Evolutionary conservation across 305 asterid species (phyloP).

Genomic region (Galium porrigens): DNA sequence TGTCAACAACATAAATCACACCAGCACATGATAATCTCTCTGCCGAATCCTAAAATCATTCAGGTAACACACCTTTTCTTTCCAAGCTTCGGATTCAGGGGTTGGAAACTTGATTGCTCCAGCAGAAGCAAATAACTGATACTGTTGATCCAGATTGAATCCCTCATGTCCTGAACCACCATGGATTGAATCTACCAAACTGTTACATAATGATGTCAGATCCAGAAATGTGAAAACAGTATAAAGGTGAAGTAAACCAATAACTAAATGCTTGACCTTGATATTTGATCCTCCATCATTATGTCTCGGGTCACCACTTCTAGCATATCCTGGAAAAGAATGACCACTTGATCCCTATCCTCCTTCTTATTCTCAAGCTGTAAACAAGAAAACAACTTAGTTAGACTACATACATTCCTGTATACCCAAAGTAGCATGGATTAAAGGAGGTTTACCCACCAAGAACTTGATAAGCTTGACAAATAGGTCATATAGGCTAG

Average conservation of each 20-base stretch:
- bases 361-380: slow-evolving; percentile 83
- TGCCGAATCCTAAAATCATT: not conserved
- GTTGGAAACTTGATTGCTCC: slow-evolving; percentile 91
- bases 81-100: slow-evolving; percentile 95
- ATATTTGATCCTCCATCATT: slow-evolving; percentile 82
- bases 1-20: not conserved
- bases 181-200: slow-evolving; percentile 77
- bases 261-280: slow-evolving; percentile 38
- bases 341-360: slow-evolving; percentile 93
- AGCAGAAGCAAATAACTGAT: slow-evolving; percentile 95
- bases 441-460: slow-evolving; percentile 32
- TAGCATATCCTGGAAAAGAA: slow-evolving; percentile 98
- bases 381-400: slow-evolving; percentile 16
- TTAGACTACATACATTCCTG: not conserved
- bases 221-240: slow-evolving; percentile 14
- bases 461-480: slow-evolving; percentile 80
- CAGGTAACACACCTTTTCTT: slow-evolving; percentile 54
- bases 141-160: slow-evolving; percentile 68
- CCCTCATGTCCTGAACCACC: slow-evolving; percentile 80
- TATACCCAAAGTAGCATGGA: not conserved
- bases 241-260: not conserved
- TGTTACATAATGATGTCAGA: slow-evolving; percentile 23
- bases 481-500: slow-evolving; percentile 72
- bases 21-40: not conserved
- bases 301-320: slow-evolving; percentile 93